Base-by-base conservation (phyloP, 2,329 filamentous ascomycete genomes). In the Fusarium liriodendri region DNA sequence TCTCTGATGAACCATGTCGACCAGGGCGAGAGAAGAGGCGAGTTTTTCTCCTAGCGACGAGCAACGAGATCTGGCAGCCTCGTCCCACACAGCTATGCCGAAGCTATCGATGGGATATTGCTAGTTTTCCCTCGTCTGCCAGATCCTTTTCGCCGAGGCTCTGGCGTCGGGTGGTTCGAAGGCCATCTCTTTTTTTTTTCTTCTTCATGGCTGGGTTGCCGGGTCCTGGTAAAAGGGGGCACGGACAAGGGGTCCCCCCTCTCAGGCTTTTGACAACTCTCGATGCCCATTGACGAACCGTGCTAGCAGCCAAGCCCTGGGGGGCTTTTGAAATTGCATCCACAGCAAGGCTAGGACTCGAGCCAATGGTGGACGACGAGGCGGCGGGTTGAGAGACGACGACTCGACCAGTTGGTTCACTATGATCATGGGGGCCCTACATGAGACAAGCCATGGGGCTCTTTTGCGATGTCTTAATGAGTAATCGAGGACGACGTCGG, bases 321-420 rank as follows among this genome's bases (percentile, higher is more conserved):
- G 64, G 50, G 33, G 18, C 33, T 59, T 25, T 52, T 71, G 55
- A 75, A 64, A 74, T 74, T 75, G 62, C 69, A 62, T 38, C 50
- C 57, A 50, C 37, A 38, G 45, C 64, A 64, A 59, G 58, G n/a
- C 35, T 35, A 45, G 38, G 47, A 27, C 61, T 29, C 25, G 68
- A 35, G 59, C 69, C 66, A 74, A 74, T 70, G 33, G 55, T 57
- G 58, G 22, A 27, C 20, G 29, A 67, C 20, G 38, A 67, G 50
- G 50, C 64, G 50, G 50, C 59, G 64, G 45, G 25, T 22, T 38
- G 47, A 35, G 64, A 62, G 37, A 27, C 25, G 25, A 27, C 25
- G 25, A 27, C 25, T 37, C 52, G 32, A 50, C 32, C 37, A 45
- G 62, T 38, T 50, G 52, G 32, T 45, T 42, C 52, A 32, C 27